phyloP scores from a whole-genome alignment of 768 basidiomycete species.

The Mycena floridula region DNA sequence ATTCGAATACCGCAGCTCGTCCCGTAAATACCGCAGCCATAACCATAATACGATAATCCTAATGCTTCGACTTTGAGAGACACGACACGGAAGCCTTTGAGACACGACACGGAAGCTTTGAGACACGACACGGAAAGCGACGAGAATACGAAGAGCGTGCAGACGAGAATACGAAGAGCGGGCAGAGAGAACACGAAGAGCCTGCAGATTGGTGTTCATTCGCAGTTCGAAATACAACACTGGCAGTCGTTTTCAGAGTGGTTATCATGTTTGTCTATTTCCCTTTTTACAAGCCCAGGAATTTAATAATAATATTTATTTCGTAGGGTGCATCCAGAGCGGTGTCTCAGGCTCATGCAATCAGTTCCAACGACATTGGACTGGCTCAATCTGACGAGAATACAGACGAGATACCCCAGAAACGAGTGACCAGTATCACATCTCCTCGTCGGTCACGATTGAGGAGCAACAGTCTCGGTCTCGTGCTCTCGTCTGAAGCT shows the following conservation, averaged over 20 bases:
- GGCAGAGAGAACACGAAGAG: no score
- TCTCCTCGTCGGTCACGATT: slow-evolving; percentile 29
- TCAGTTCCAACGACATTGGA: slow-evolving; percentile 47
- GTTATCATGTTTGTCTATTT: slow-evolving; percentile 56
- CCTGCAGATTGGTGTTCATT: no score
- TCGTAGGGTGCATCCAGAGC: slow-evolving; percentile 61
- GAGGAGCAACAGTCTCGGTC: slow-evolving; percentile 61
- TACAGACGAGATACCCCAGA: slow-evolving; percentile 34
- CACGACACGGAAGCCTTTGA: no score
- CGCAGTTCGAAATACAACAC: slow-evolving; percentile 68
- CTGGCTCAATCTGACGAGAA: slow-evolving; percentile 52
- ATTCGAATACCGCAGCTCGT: no score
- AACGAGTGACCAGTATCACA: slow-evolving; percentile 21
- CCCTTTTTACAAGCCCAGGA: background rate
- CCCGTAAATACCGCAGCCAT: no score
- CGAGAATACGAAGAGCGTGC: no score
- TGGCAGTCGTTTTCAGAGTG: slow-evolving; percentile 64
- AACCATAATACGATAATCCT: no score
- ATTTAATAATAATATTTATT: slow-evolving; percentile 2
- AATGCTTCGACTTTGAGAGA: no score
- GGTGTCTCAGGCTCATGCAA: slow-evolving; percentile 64
- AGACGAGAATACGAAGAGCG: no score
- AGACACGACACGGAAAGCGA: no score
- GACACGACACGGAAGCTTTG: no score
- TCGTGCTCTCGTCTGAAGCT: slow-evolving; percentile 45